Percentiles rank a stretch among this genome's conserved stretches.
Conservation (phyloP, 2,329 filamentous ascomycete species). For the Apiospora saccharicola region DNA sequence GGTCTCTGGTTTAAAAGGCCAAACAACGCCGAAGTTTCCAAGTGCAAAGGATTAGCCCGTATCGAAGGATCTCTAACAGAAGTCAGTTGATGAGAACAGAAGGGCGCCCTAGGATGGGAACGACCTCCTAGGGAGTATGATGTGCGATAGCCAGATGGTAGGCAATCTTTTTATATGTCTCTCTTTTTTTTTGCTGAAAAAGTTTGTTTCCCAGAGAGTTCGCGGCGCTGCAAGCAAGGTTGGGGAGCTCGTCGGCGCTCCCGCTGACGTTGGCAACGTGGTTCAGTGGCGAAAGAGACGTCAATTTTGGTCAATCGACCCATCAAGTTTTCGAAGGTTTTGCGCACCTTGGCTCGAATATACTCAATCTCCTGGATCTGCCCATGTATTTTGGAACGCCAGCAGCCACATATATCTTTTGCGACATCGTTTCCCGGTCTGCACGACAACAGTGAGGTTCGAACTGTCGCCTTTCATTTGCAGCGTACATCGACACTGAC, state of each 20-base stretch:
- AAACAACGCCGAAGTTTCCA: background rate
- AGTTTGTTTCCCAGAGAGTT: background rate
- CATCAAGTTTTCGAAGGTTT: background rate
- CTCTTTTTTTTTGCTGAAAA: background rate
- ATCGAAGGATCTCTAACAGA: background rate
- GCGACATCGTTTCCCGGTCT: background rate
- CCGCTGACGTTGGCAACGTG: background rate
- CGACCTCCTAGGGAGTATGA: background rate
- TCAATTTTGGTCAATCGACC: background rate
- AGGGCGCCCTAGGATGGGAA: background rate
- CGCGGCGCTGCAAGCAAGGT: background rate
- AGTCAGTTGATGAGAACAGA: background rate
- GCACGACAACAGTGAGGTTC: background rate
- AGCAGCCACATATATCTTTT: background rate
- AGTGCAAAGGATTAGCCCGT: slow-evolving; percentile 7
- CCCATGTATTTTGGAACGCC: background rate
- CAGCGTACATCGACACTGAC: background rate
- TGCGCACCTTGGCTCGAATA: background rate
- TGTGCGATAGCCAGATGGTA: background rate
- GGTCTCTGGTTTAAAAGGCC: background rate
- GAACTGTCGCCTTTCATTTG: background rate
- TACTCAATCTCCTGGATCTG: background rate
- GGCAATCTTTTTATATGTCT: background rate
- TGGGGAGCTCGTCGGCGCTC: background rate
- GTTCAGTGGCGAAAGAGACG: background rate